phyloP scores from a whole-genome alignment of 371 early-diverging fungal species.

The Lichtheimia corymbifera region DNA sequence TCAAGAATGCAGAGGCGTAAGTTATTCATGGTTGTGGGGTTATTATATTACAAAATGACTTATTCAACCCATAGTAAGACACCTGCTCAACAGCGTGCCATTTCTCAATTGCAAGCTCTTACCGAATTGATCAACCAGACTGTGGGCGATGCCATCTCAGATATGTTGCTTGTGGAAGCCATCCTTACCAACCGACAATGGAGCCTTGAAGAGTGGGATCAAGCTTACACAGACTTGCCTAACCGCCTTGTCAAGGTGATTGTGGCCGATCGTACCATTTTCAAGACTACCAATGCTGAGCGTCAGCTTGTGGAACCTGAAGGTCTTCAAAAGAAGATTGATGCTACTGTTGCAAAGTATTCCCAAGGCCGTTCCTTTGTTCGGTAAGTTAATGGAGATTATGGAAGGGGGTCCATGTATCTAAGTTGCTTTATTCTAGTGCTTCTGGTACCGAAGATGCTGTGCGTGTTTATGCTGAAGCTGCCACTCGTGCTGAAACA shows the following conservation, averaged over 20 bases:
- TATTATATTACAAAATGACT: background rate
- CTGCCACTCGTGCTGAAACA: conserved; percentile 83
- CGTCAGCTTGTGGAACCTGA: conserved; percentile 86
- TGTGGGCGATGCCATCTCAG: conserved; percentile 99
- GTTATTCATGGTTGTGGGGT: conserved; percentile 13
- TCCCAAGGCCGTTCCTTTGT: conserved; percentile 92
- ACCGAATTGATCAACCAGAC: conserved; percentile 96
- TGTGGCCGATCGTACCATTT: conserved; percentile 83
- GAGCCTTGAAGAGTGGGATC: conserved; percentile 87
- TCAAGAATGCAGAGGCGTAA: conserved; percentile 72
- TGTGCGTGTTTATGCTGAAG: conserved; percentile 98
- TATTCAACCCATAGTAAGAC: conserved; percentile 46
- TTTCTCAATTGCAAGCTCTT: conserved; percentile 76
- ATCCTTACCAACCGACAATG: conserved; percentile 84
- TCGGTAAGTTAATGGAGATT: conserved; percentile 49
- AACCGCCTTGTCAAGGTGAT: conserved; percentile 95
- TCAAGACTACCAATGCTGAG: conserved; percentile 96
- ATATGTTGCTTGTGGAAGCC: conserved; percentile 94
- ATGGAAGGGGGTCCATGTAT: background rate
- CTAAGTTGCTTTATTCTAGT: conserved; percentile 29
- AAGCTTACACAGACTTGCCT: conserved; percentile 92
- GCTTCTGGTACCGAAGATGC: conserved; percentile 99
- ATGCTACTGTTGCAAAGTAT: conserved; percentile 80
- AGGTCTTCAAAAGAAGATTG: conserved; percentile 90
- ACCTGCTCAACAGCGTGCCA: conserved; percentile 79